Evolutionary conservation across 371 early-diverging fungal genomes (phyloP), one percentile per base, ranked within the genome.

Genomic region (Syncephalastrum sp.): DNA sequence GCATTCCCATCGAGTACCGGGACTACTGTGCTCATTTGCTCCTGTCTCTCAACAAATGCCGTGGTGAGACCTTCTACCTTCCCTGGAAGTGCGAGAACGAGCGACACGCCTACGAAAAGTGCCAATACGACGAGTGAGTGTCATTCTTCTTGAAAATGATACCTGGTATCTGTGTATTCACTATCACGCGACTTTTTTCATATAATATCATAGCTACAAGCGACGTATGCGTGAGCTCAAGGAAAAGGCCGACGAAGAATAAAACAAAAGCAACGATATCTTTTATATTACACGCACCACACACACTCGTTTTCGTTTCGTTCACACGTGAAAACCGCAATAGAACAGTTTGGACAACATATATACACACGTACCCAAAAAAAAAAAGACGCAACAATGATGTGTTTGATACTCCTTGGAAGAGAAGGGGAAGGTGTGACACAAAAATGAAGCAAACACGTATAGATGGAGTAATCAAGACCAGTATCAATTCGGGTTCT

Each of bases 11-110:
- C 44, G 87, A 87, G 54, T 94, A 85, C 79, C 88, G 97, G 55
- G 97, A 97, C 83, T 93, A 89, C 73, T 97, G 97, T 74, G 91
- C 96, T 33, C 90, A 95, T 64, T 74, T 95, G 54, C 81, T 93
- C 49, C 88, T 94, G 55, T 90, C 89, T 25, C 77, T 97, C 47
- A 94, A 96, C 88, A 87, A 92, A 69, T 97, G 97, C 79, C 82
- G 95, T 47, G 82, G 82, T 57, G 88, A 88, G 56, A 90, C 85
- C 60, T 87, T 82, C 65, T 96, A 91, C 70, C 67, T 93, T 62
- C 95, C 95, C 42, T 95, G 94, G 94, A 90, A 90, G 75, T 97
- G 97, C 77, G 89, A 87, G 64, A 85, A 86, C 64, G 94, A 95
- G 79, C 79, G 91, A 47, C 91, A 94, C 58, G 84, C 83, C 27